Conservation (phyloP, 1,139 yeast species). For the Blastobotrys proliferans region DNA sequence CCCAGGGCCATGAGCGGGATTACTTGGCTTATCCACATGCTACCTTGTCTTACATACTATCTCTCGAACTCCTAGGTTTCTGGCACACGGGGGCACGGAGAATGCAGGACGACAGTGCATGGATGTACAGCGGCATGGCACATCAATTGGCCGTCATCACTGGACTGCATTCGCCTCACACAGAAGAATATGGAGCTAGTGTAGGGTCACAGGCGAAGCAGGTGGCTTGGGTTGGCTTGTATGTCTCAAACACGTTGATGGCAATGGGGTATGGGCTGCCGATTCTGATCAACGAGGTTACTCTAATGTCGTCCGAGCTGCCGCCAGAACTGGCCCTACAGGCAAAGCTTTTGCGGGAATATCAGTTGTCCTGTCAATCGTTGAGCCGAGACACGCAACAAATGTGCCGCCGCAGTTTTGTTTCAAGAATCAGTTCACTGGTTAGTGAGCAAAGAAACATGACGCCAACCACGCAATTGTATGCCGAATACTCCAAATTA, state of each 20-base stretch:
- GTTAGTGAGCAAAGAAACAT: not conserved
- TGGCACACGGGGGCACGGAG: slow-evolving; percentile 10
- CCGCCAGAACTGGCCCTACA: not conserved
- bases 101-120: slow-evolving; percentile 10
- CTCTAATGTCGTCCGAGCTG: not conserved
- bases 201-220: not conserved
- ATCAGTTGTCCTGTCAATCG: not conserved
- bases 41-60: slow-evolving; percentile 2
- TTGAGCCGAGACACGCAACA: too few relatives aligned
- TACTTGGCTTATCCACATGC: slow-evolving; percentile 2
- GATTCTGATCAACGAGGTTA: not conserved
- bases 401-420: too few relatives aligned
- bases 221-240: not conserved
- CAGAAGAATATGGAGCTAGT: not conserved
- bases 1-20: slow-evolving; percentile 6
- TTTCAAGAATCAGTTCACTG: too few relatives aligned
- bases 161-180: not conserved
- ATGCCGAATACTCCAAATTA: not conserved
- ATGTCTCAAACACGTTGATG: not conserved
- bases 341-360: not conserved
- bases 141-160: not conserved
- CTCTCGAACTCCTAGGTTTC: slow-evolving; percentile 4
- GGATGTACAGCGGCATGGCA: slow-evolving; percentile 7
- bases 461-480: not conserved
- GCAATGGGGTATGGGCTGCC: slow-evolving; percentile 6